Evolutionary conservation across 2,329 filamentous ascomycete genomes (phyloP).

Genomic region (Orbilia blumenaviensis): DNA sequence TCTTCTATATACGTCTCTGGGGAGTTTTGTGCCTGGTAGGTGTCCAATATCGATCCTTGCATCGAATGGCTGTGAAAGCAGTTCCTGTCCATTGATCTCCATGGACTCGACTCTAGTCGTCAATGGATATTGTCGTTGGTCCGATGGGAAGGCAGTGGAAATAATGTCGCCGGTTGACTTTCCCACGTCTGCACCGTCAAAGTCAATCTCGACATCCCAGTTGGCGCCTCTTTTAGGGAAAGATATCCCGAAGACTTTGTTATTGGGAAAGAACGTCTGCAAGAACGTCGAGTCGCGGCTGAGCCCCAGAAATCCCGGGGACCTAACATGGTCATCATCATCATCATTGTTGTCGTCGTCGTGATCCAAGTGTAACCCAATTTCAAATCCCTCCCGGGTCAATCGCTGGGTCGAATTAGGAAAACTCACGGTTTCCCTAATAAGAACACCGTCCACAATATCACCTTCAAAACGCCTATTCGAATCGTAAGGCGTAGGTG

Average conservation of each 20-base stretch:
- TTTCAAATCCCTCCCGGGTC: background rate
- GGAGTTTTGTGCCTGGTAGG: constrained; percentile 7
- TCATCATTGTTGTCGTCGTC: background rate
- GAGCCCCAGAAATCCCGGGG: constrained; percentile 3
- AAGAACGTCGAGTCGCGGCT: constrained; percentile 8
- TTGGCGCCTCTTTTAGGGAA: background rate
- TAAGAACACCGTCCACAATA: constrained; percentile 1
- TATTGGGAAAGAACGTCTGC: constrained; percentile 14
- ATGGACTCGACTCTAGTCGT: constrained; percentile 8
- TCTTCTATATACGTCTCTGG: constrained; percentile 2
- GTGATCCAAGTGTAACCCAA: constrained; percentile 14
- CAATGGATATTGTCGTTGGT: constrained; percentile 1
- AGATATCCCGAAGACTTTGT: constrained; percentile 29
- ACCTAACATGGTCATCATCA: background rate
- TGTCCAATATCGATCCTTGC: constrained; percentile 10
- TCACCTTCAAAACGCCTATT: background rate
- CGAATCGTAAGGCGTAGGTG: constrained; percentile 7
- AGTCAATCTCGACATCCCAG: constrained; percentile 1
- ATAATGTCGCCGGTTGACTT: constrained; percentile 5
- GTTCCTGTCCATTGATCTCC: constrained; percentile 20
- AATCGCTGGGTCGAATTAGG: background rate
- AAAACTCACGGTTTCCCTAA: constrained; percentile 14
- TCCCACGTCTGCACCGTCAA: constrained; percentile 1
- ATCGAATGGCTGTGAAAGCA: constrained; percentile 13
- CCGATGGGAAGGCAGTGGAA: background rate